Evolutionary conservation across 345 rosid species (phyloP), one percentile per base, ranked within the genome.

Genomic region (Erucastrum elatum): DNA sequence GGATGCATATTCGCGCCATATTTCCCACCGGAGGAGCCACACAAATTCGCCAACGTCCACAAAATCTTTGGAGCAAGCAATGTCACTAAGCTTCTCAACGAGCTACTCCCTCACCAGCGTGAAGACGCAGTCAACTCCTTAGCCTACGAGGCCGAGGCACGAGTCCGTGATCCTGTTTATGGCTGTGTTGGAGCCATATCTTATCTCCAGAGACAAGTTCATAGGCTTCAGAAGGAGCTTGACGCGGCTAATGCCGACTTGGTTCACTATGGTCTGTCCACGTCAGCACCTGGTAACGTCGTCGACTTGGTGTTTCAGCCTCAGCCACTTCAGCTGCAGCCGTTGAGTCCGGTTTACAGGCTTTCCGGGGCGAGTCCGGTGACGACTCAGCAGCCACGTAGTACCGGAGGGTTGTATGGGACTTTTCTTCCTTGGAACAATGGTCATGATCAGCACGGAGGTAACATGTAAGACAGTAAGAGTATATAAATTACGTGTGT

Each of bases 41-140:
- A 93, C 81, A 93, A 93, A 64, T 93, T 93, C 73, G 91, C 88
- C 76, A 91, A 91, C 66, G 97, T 94, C 60, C 98, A 94, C 93
- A 94, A 94, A 84, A 92, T 94, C 80, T 94, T 94, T 67, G 98
- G 98, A 17, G 98, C 98, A 59, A 92, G 98, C 85, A 94, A 94
- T 64, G 96, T 92, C 61, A 89, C 93, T 0, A 94, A 94, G 86
- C 97, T 94, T 46, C 94, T 94, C 34, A 92, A 87, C 65, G 97
- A 94, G 68, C 90, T 94, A 21, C 91, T 82, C 33, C 98, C 98
- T 61, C 94, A 90, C 84, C 98, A 94, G 72, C 85, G 98, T 71
- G 94, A 94, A 81, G 98, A 94, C 68, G 98, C 98, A 2, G 98
- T 92, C 68, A 92, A 90, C 74, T 94, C 98, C 34, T 87, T 94